phyloP scores from a whole-genome alignment of 2,329 filamentous ascomycete species.

The Blastomyces gilchristii region DNA sequence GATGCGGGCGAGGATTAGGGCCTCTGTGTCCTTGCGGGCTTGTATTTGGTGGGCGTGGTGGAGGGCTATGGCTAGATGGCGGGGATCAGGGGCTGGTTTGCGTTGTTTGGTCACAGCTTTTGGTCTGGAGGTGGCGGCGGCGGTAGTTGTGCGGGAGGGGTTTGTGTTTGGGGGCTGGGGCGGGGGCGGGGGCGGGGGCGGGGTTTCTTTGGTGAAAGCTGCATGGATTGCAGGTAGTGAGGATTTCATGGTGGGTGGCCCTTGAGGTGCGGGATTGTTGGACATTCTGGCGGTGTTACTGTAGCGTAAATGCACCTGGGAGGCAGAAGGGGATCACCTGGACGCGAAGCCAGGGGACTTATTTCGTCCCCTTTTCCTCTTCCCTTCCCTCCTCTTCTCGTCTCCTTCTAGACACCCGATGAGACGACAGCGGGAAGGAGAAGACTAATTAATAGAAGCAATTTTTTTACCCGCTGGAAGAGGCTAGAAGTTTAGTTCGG shows the following conservation, averaged over 20 bases:
- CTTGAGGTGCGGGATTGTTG: slow-evolving; percentile 33
- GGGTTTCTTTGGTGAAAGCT: slow-evolving; percentile 24
- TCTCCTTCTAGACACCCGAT: not conserved
- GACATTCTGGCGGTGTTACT: slow-evolving; percentile 13
- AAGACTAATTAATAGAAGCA: not conserved
- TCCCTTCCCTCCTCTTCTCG: not conserved
- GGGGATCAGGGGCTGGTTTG: slow-evolving; percentile 36
- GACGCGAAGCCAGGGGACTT: not conserved
- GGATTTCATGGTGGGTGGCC: slow-evolving; percentile 50
- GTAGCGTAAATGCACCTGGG: not conserved
- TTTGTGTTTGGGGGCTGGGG: slow-evolving; percentile 18
- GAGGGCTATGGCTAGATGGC: slow-evolving; percentile 54
- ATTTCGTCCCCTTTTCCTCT: not conserved
- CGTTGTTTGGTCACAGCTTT: slow-evolving; percentile 12
- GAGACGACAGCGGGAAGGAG: not conserved
- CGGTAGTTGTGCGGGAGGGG: slow-evolving; percentile 11
- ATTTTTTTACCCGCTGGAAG: not conserved
- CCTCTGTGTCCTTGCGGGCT: slow-evolving; percentile 67
- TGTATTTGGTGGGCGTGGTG: slow-evolving; percentile 76
- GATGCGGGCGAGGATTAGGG: slow-evolving; percentile 60
- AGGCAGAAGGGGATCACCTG: not conserved
- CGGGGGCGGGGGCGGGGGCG: too few relatives aligned
- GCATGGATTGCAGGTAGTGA: slow-evolving; percentile 35
- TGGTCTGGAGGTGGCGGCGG: slow-evolving; percentile 14
- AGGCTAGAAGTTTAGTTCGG: not conserved